Conservation (phyloP, 225 moss, liverwort and hornwort species). For the Thuidium tamariscinum region DNA sequence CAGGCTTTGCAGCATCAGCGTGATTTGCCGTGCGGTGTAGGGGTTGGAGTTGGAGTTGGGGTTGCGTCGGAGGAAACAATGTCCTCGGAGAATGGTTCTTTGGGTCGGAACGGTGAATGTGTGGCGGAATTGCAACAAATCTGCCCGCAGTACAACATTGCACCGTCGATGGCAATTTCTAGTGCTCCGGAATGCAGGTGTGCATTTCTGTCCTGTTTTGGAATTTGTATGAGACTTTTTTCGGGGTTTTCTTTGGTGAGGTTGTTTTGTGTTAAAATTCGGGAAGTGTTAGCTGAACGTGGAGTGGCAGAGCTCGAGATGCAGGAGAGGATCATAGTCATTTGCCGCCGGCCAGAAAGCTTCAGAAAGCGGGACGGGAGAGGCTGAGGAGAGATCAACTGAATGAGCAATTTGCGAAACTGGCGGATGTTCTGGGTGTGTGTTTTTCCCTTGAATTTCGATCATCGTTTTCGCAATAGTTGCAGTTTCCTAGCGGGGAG, state of each 20-base stretch:
- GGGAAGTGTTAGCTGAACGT: not conserved
- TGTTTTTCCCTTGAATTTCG: not conserved
- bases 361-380: conserved; percentile 94
- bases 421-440: conserved; percentile 81
- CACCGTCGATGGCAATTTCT: not conserved
- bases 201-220: not conserved
- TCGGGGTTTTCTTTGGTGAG: not conserved
- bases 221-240: not conserved
- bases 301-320: conserved; percentile 30
- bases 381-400: conserved; percentile 80
- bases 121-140: not conserved
- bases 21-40: not conserved
- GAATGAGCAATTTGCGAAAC: conserved; percentile 85
- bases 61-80: not conserved
- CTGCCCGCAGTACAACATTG: not conserved
- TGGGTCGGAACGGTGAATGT: not conserved
- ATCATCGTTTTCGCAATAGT: not conserved
- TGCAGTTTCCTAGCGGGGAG: not conserved
- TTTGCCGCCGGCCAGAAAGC: conserved; percentile 46
- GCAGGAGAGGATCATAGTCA: conserved; percentile 15
- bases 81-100: not conserved
- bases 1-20: not conserved
- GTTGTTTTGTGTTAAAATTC: not conserved
- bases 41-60: not conserved
- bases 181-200: conserved; percentile 18